Conservation (phyloP, 768 basidiomycete species). For the Boletus eberwhitei region DNA sequence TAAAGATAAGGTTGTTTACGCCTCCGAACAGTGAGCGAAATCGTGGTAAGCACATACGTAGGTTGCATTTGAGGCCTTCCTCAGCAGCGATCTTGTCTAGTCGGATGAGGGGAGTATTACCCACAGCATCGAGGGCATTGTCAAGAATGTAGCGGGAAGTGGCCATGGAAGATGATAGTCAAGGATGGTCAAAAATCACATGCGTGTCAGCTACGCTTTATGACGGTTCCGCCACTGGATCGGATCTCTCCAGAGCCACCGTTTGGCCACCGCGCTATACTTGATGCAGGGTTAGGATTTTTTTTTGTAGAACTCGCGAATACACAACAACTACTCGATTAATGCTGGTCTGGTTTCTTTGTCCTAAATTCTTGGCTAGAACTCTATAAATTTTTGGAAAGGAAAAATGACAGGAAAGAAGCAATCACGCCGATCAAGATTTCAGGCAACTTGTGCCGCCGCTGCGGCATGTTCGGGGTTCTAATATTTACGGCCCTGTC, state of each 20-base stretch:
- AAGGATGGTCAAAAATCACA: background rate
- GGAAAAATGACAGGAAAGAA: too few relatives aligned
- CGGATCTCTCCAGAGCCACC: conserved; percentile 1
- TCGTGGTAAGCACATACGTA: conserved; percentile 54
- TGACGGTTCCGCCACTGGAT: conserved; percentile 4
- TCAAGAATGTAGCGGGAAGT: conserved; percentile 54
- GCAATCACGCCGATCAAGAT: too few relatives aligned
- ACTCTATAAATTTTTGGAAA: too few relatives aligned
- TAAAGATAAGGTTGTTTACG: background rate
- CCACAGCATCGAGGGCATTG: conserved; percentile 80
- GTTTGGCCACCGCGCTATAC: background rate
- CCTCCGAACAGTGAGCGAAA: background rate
- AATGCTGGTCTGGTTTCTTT: too few relatives aligned
- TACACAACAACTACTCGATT: too few relatives aligned
- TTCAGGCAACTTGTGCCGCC: too few relatives aligned
- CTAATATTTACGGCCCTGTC: too few relatives aligned
- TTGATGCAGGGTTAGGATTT: too few relatives aligned
- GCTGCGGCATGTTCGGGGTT: too few relatives aligned
- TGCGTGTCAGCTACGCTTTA: conserved; percentile 1
- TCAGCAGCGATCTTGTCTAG: conserved; percentile 73
- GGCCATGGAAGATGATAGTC: conserved; percentile 22
- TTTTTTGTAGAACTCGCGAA: too few relatives aligned
- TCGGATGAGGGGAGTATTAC: conserved; percentile 87
- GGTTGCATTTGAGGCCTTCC: conserved; percentile 82
- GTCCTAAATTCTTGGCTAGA: too few relatives aligned